Evolutionary conservation across 768 basidiomycete species (phyloP).

Genomic region (Leccinum subgranulosum): DNA sequence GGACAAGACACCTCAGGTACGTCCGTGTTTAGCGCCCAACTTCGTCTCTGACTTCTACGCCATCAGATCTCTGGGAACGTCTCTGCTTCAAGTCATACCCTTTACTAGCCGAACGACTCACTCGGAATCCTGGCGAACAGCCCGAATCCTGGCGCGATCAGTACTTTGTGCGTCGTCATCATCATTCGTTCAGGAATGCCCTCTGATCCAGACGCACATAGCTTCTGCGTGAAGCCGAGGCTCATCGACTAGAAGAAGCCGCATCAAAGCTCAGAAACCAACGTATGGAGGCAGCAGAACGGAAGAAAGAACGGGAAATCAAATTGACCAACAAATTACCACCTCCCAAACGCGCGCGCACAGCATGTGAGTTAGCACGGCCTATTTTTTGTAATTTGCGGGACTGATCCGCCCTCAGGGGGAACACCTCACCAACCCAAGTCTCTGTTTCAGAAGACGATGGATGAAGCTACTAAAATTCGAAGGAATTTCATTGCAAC

Average conservation of each 20-base stretch:
- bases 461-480: slow-evolving; percentile 63
- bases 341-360: slow-evolving; percentile 58
- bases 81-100: slow-evolving; percentile 63
- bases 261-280: slow-evolving; percentile 61
- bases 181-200: neutral
- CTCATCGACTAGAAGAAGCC: slow-evolving; percentile 60
- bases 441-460: slow-evolving; percentile 75
- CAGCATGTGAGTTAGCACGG: slow-evolving; percentile 53
- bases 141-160: slow-evolving; percentile 67
- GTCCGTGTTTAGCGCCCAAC: slow-evolving; percentile 6
- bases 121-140: slow-evolving; percentile 37
- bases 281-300: slow-evolving; percentile 67
- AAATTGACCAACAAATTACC: slow-evolving; percentile 71
- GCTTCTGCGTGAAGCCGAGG: slow-evolving; percentile 57
- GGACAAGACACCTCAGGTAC: slow-evolving; percentile 54
- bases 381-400: neutral
- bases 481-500: slow-evolving; percentile 58
- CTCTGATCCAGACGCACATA: slow-evolving; percentile 28
- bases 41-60: slow-evolving; percentile 3
- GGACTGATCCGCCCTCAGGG: slow-evolving; percentile 33
- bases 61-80: slow-evolving; percentile 61
- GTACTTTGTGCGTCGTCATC: slow-evolving; percentile 53
- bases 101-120: slow-evolving; percentile 47
- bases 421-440: slow-evolving; percentile 47
- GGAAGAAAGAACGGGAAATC: slow-evolving; percentile 73